Evolutionary conservation across 805 yeast species (phyloP), one percentile per base, ranked within the genome.

Genomic region (Lachancea fermentati): DNA sequence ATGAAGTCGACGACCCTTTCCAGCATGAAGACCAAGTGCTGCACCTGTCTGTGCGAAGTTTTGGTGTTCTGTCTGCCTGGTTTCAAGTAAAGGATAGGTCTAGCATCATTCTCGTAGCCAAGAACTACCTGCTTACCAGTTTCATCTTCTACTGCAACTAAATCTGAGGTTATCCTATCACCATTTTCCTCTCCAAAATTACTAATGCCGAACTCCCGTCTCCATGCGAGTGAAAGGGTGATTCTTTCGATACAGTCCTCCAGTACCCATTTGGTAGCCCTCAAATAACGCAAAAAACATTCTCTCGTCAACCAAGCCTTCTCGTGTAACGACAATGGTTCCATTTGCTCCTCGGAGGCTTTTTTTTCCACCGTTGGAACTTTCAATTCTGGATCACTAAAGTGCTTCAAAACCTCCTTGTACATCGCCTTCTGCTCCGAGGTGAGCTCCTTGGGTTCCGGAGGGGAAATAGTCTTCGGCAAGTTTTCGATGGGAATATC

Each of bases 21-120:
- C 39, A 93, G 71, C 88, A 83, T 83, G 67, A 72, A 91, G 5
- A 93, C 97, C 59, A 93, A 69, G 60, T 88, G 96, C 63, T 93
- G 95, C n/a, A 93, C 96, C 59, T 93, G 99, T 52, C 91, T 75
- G 47, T 79, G 82, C 1, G 93, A 78, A 2, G 93, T 78, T 56
- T 86, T 85, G 12, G 99, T 93, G 66, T 93, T 93, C 65, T 93
- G 98, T 58, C 95, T 76, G 11, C 97, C 97, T 0, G 96, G 95
- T 61, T 85, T 84, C 59, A 93, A 71, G 61, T 91, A 91, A 26
- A 93, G 67, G 55, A 97, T 91, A 4, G 98, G 97, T 58, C 99
- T 77, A 17, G 82, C 74, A 55, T 84, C 88, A 52, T 81, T 83
- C 57, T 93, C 98, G 58, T 69, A 93, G 16, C 99, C 99, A 34